Conservation (phyloP, 2,329 filamentous ascomycete genomes). For the Nothopassalora personata region DNA sequence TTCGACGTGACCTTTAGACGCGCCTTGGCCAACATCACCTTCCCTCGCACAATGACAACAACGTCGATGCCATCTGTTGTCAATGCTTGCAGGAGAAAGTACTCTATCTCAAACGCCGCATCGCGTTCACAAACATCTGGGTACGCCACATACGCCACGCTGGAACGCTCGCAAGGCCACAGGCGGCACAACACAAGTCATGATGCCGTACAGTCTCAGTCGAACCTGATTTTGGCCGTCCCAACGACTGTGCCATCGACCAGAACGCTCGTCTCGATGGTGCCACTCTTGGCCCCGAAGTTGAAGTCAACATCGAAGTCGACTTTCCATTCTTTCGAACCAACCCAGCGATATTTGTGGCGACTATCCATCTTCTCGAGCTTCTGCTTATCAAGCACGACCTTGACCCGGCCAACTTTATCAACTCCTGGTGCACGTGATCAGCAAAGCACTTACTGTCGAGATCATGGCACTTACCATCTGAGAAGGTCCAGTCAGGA, state of each 20-base stretch:
- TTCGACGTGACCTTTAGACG: too few relatives aligned
- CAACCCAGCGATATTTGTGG: neutral
- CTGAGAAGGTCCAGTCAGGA: neutral
- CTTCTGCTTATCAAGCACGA: neutral
- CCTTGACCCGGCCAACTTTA: neutral
- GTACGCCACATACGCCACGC: neutral
- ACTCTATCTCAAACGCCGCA: neutral
- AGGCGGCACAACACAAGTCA: neutral
- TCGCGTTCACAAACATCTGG: neutral
- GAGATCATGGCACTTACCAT: neutral
- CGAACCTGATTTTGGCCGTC: neutral
- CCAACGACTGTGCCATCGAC: neutral
- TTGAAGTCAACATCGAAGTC: conserved; percentile 1
- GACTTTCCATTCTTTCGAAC: neutral
- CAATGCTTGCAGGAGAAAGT: too few relatives aligned
- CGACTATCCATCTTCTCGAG: neutral
- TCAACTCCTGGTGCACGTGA: neutral
- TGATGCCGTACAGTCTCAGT: neutral
- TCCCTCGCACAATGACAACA: too few relatives aligned
- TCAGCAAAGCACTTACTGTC: neutral
- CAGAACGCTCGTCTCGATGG: neutral
- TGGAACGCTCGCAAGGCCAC: neutral
- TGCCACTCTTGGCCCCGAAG: neutral
- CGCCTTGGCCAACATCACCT: too few relatives aligned
- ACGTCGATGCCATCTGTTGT: too few relatives aligned